Base-by-base conservation (phyloP, 148 eudicot genomes). In the Chenopodium album region DNA sequence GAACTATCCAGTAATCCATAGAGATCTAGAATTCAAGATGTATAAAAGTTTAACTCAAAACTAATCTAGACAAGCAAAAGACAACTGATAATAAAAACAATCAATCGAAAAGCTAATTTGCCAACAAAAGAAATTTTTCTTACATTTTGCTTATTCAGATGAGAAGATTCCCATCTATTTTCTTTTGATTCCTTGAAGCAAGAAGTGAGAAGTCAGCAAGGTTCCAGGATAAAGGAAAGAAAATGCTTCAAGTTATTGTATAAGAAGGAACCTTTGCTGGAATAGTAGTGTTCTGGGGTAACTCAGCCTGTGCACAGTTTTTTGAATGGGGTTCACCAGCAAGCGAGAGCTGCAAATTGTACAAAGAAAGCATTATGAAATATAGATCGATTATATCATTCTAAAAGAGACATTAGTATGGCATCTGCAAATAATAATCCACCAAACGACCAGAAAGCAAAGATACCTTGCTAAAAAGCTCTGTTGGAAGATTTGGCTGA, bases 161-260 rank as follows among this genome's bases (percentile, higher is more conserved):
- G 86, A 76, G 85, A 84, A 9, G 83, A 84, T 73, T 85, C 87
- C 86, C 89, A 83, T 87, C 91, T 90, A 50, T 95, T 95, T 90
- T 95, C 98, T 95, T 95, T 95, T 84, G 93, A 88, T 69, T 92
- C 93, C 98, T 93, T 88, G 64, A 78, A 85, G 66, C 76, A 88
- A 67, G 83, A 88, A 84, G 74, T 80, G 70, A 73, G 13, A 82
- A 86, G 66, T 86, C 79, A 89, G 86, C 48, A 82, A 80, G 76
- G 79, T 60, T 69, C 66, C 71, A 50, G 77, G 68, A 78, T 54
- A 44, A 11, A 47, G 28, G 22, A 63, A 31, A 4, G 54, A 16
- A 64, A 77, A 76, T 20, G 52, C 4, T 62, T 34, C n/a, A 78
- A 81, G 50, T 80, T 69, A 73, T 73, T 22, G 76, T 17, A 47